Base-by-base conservation (phyloP, 345 rosid genomes). In the Eucalyptus melliodora region DNA sequence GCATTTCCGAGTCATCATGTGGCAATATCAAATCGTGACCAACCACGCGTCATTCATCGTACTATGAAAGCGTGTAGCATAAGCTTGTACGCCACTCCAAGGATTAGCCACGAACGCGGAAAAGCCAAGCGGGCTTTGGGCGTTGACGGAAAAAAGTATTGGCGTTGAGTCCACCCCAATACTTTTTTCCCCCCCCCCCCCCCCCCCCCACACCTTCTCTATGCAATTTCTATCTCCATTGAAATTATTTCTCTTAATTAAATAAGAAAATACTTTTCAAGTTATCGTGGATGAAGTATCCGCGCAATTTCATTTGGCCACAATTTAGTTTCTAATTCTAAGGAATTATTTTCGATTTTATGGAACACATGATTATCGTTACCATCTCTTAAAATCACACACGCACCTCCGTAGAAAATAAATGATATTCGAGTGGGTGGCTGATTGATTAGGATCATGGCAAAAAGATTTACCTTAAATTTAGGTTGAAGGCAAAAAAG, bases 351-450 rank as follows among this genome's bases (percentile, higher is more conserved):
- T 69, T 34, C 0, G 24, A 0, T 17, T 34, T 69, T 9, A 17
- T 69, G 13, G 23, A 9, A 69, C 44, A 69, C 4, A 0, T 34
- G 24, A 69, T 16, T 69, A 31, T 34, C 11, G 2, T 34, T 31
- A 8, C 0, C 3, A 69, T 69, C 0, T 11, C 21, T n/a, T 69
- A 2, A 69, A 34, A 34, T 3, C 24, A 16, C 2, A 0, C 0
- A 0, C 1, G 3, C 26, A 34, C 21, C 0, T 34, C 24, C 2
- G 0, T 51, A 51, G 23, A 51, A 51, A 17, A 51, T 51, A 51
- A 0, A 0, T 0, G 2, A 17, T 0, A 17, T 7, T 17, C 4
- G 34, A 3, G 0, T 0, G 0, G 7, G 27, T 69, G 23, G 0
- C 81, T 1, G 6, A 34, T 69, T 69, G 21, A 34, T 6, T 0